Evolutionary conservation across 257 asterid genomes (phyloP).

Genomic region (Solanum megistacrolobum): DNA sequence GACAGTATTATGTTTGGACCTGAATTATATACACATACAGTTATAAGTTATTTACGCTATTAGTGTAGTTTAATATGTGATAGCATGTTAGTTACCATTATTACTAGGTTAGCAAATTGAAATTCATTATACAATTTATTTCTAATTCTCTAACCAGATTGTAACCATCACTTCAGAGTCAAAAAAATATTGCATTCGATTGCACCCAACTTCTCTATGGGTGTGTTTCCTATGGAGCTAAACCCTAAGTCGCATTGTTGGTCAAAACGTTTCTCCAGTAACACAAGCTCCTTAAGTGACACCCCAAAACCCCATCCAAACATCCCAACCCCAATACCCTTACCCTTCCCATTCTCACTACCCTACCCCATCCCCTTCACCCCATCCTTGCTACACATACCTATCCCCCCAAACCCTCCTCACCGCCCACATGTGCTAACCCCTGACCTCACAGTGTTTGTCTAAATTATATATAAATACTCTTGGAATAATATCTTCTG

Average conservation of each 20-base stretch:
- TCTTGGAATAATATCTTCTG: neutral
- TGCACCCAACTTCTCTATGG: neutral
- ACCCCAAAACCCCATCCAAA: neutral
- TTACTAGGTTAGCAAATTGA: neutral
- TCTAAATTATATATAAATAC: neutral
- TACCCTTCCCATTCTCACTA: neutral
- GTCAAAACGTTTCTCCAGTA: neutral
- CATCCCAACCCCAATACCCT: neutral
- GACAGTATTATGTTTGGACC: neutral
- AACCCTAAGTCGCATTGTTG: too few relatives aligned
- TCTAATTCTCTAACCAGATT: neutral
- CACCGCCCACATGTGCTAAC: neutral
- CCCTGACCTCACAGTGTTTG: neutral
- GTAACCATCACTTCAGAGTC: neutral
- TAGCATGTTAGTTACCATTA: neutral
- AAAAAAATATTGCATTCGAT: neutral
- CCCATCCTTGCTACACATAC: neutral
- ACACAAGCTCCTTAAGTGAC: neutral
- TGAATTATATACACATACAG: neutral
- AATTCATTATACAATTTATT: neutral
- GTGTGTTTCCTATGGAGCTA: neutral
- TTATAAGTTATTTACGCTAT: neutral
- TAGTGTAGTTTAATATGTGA: neutral
- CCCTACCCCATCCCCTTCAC: neutral
- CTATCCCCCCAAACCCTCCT: neutral